A percentile compares a stretch with the other conserved stretches of the same genome.
Conservation (phyloP, 2,329 filamentous ascomycete genomes). For the Neofusicoccum sp. region DNA sequence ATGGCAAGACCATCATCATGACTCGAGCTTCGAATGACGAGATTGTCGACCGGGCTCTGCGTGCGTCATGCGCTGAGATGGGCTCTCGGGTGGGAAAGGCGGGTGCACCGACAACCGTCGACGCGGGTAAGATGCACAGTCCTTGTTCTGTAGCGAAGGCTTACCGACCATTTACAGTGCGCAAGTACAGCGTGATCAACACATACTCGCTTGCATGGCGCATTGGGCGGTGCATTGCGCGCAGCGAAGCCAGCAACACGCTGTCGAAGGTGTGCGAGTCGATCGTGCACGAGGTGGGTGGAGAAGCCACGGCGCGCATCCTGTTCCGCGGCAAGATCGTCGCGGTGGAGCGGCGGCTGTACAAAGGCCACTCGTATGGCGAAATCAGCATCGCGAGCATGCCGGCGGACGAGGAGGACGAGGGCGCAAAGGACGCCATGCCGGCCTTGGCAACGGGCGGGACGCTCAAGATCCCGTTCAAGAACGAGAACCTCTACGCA, state of each 20-base stretch:
- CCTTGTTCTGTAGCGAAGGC: slow-evolving; percentile 8
- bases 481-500: slow-evolving; percentile 74
- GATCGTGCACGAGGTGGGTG: slow-evolving; percentile 48
- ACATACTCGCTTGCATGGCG: slow-evolving; percentile 50
- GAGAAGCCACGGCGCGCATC: slow-evolving; percentile 54
- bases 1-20: slow-evolving; percentile 25
- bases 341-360: slow-evolving; percentile 59
- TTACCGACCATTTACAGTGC: neutral
- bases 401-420: slow-evolving; percentile 30
- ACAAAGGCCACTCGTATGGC: slow-evolving; percentile 62
- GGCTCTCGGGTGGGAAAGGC: slow-evolving; percentile 40
- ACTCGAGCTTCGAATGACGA: slow-evolving; percentile 20
- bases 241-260: slow-evolving; percentile 51
- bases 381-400: slow-evolving; percentile 56
- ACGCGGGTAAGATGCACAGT: slow-evolving; percentile 21
- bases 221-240: slow-evolving; percentile 63
- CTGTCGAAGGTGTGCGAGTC: slow-evolving; percentile 41
- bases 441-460: slow-evolving; percentile 35
- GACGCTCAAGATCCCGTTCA: slow-evolving; percentile 67
- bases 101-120: slow-evolving; percentile 42
- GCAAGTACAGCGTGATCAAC: slow-evolving; percentile 41
- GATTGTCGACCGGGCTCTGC: slow-evolving; percentile 23
- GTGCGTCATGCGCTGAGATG: slow-evolving; percentile 24
- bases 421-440: slow-evolving; percentile 18
- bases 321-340: slow-evolving; percentile 68